Conservation (phyloP, 1,139 yeast species). For the Suhomyces atakaporum region DNA sequence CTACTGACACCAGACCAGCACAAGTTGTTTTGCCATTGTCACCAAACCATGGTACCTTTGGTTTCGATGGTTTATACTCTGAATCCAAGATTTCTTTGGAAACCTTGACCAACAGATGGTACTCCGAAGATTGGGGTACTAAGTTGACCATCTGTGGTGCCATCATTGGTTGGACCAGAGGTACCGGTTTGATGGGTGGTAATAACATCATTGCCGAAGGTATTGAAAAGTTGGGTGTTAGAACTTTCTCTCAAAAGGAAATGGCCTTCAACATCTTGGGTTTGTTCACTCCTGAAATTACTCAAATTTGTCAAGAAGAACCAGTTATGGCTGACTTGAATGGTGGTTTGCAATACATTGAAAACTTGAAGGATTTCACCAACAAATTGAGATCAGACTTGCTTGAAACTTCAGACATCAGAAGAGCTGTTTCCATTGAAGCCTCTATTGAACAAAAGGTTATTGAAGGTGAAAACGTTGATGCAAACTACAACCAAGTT, state of each 20-base stretch:
- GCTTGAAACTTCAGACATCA: slow-evolving; percentile 82
- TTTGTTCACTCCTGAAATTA: slow-evolving; percentile 83
- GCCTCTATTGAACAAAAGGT: slow-evolving; percentile 91
- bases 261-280: slow-evolving; percentile 99
- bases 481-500: slow-evolving; percentile 77
- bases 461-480: slow-evolving; percentile 87
- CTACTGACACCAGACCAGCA: slow-evolving; percentile 94
- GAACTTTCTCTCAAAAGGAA: slow-evolving; percentile 97
- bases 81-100: slow-evolving; percentile 95
- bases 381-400: slow-evolving; percentile 78
- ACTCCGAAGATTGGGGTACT: slow-evolving; percentile 94
- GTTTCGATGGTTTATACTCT: slow-evolving; percentile 96
- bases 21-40: slow-evolving; percentile 95
- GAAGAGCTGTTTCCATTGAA: slow-evolving; percentile 95
- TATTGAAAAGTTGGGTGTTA: slow-evolving; percentile 90
- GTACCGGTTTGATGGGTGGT: slow-evolving; percentile 97
- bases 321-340: slow-evolving; percentile 98
- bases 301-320: slow-evolving; percentile 83
- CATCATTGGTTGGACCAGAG: slow-evolving; percentile 99
- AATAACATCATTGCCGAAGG: slow-evolving; percentile 98
- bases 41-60: slow-evolving; percentile 98
- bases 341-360: slow-evolving; percentile 95
- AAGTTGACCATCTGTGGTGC: slow-evolving; percentile 98
- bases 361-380: slow-evolving; percentile 88
- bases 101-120: slow-evolving; percentile 97